phyloP scores from a whole-genome alignment of 2,329 filamentous ascomycete genomes.

The Claviceps sp. region DNA sequence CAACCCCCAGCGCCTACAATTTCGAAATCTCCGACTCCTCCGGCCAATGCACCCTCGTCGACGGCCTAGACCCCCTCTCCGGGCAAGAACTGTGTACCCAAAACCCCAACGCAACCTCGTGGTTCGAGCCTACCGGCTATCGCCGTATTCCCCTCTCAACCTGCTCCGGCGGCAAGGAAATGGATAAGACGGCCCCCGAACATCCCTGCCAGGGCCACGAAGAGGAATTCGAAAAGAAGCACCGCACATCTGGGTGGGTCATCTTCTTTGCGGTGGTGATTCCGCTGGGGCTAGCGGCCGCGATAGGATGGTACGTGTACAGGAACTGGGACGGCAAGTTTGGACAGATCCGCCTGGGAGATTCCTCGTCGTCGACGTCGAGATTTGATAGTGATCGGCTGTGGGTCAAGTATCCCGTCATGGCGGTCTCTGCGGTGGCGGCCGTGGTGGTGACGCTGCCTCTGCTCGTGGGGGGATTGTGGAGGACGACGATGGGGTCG shows the following conservation, averaged over 20 bases:
- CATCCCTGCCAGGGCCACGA: slow-evolving; percentile 64
- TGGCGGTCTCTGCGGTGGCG: slow-evolving; percentile 51
- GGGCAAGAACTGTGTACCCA: slow-evolving; percentile 37
- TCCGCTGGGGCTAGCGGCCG: slow-evolving; percentile 57
- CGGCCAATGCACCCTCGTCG: slow-evolving; percentile 64
- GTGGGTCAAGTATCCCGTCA: slow-evolving; percentile 72
- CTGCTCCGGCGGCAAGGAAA: slow-evolving; percentile 60
- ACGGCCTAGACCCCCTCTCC: slow-evolving; percentile 50
- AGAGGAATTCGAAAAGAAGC: slow-evolving; percentile 62
- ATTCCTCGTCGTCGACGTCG: slow-evolving; percentile 30
- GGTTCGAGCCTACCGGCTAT: slow-evolving; percentile 76
- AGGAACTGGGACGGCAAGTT: slow-evolving; percentile 80
- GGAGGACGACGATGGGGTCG: slow-evolving; percentile 46
- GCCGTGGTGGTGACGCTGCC: slow-evolving; percentile 52
- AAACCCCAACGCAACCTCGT: slow-evolving; percentile 60
- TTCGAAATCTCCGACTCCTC: slow-evolving; percentile 64
- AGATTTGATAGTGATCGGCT: slow-evolving; percentile 54
- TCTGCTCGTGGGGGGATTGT: slow-evolving; percentile 57
- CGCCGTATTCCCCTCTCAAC: slow-evolving; percentile 82
- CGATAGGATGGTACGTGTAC: slow-evolving; percentile 74
- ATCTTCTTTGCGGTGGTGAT: slow-evolving; percentile 79
- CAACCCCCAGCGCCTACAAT: slow-evolving; percentile 65
- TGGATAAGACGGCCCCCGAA: slow-evolving; percentile 49
- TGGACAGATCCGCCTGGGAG: slow-evolving; percentile 81
- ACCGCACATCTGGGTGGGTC: slow-evolving; percentile 54